Evolutionary conservation across 495 filamentous ascomycete species (phyloP).

Genomic region (Choiromyces venosus): DNA sequence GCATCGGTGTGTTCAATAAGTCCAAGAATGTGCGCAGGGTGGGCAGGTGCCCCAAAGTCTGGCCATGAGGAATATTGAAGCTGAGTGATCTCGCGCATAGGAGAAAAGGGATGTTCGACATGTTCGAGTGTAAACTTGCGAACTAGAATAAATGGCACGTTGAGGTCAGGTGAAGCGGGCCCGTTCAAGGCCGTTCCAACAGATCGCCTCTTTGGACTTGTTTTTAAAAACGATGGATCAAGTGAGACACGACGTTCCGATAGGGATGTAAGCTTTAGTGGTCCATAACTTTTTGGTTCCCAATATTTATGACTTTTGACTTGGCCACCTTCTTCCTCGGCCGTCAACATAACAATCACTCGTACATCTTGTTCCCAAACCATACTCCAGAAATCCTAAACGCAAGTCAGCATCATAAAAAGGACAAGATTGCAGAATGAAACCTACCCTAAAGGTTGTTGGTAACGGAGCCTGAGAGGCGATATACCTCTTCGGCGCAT

Average conservation of each 20-base stretch:
- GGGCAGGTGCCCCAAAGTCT: conserved; percentile 89
- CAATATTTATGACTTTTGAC: conserved; percentile 94
- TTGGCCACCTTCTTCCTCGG: conserved; percentile 91
- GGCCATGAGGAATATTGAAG: conserved; percentile 93
- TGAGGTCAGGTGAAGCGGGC: conserved; percentile 42
- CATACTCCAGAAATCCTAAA: conserved; percentile 93
- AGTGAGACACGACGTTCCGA: conserved; percentile 76
- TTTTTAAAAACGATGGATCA: conserved; percentile 49
- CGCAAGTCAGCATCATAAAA: conserved; percentile 44
- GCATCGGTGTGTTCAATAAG: conserved; percentile 65
- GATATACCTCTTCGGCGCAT: conserved; percentile 86
- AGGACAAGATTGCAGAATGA: neutral
- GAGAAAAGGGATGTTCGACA: conserved; percentile 68
- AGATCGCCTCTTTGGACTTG: conserved; percentile 48
- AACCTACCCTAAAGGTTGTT: conserved; percentile 79
- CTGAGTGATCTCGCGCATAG: conserved; percentile 89
- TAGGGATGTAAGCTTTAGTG: conserved; percentile 66
- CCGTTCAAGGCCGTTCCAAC: conserved; percentile 37
- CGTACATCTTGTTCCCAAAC: conserved; percentile 95
- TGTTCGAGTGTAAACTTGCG: conserved; percentile 83
- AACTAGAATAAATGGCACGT: conserved; percentile 71
- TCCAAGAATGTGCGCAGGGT: conserved; percentile 75
- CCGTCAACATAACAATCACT: conserved; percentile 91
- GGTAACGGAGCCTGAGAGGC: conserved; percentile 92
- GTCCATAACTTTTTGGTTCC: conserved; percentile 72